phyloP scores from a whole-genome alignment of 1,284 basidiomycete species.

The Rhodofomes roseus region DNA sequence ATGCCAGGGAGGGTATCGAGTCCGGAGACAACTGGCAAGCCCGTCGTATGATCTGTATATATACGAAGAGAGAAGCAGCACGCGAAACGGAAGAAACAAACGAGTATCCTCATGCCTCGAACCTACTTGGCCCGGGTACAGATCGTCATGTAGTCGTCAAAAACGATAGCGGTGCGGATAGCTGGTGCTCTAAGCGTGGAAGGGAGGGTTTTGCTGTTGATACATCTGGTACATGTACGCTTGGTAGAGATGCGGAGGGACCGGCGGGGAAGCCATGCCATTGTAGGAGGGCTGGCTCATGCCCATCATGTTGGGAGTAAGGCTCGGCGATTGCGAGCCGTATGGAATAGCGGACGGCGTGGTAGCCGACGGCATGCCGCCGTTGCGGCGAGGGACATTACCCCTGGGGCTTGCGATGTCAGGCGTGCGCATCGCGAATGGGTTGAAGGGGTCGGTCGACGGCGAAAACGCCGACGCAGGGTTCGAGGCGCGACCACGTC shows the following conservation, averaged over 20 bases:
- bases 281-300: constrained; percentile 65
- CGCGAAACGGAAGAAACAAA: constrained; percentile 11
- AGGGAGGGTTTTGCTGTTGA: constrained; percentile 66
- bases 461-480: constrained; percentile 57
- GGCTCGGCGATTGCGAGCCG: constrained; percentile 54
- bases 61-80: constrained; percentile 13
- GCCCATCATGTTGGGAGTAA: constrained; percentile 51
- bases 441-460: constrained; percentile 69
- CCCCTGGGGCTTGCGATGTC: constrained; percentile 52
- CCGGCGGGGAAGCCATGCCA: constrained; percentile 53
- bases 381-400: constrained; percentile 49
- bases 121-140: constrained; percentile 18
- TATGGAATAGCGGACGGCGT: constrained; percentile 49
- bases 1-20: constrained; percentile 18
- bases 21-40: constrained; percentile 7
- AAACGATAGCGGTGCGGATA: constrained; percentile 21
- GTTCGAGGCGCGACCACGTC: constrained; percentile 47
- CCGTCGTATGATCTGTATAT: constrained; percentile 15
- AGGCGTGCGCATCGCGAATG: constrained; percentile 63
- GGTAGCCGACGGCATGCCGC: constrained; percentile 29
- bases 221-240: constrained; percentile 81
- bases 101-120: constrained; percentile 21
- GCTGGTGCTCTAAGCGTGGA: constrained; percentile 54
- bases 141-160: constrained; percentile 23
- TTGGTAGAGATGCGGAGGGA: constrained; percentile 73